These are phyloP conservation scores for Nicotiana knightiana DNA, from an alignment of 257 asterid species.

Conservation along the genomic window DNA sequence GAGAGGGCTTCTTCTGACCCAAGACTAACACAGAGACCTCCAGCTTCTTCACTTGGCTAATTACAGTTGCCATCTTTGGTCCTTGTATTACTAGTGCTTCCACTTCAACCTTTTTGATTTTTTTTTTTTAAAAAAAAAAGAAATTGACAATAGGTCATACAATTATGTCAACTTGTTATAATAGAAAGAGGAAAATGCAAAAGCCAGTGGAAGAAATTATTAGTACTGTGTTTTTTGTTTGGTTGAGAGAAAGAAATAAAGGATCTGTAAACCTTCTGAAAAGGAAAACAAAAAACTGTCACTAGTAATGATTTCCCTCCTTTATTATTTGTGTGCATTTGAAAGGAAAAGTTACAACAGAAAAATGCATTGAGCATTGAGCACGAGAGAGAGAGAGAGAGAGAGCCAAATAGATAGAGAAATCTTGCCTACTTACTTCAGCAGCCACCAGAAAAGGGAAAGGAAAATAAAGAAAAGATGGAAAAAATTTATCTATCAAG, in stretches of 20 bases:
- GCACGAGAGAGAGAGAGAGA: not conserved
- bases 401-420: not conserved
- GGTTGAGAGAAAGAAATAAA: not conserved
- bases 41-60: slow-evolving; percentile 88
- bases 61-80: slow-evolving; percentile 65
- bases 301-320: slow-evolving; percentile 17
- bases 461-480: no score
- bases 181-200: not conserved
- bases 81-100: slow-evolving; percentile 88
- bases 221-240: not conserved
- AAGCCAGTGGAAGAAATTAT: not conserved
- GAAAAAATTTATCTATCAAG: not conserved
- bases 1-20: slow-evolving; percentile 65
- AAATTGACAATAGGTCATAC: not conserved
- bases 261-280: slow-evolving; percentile 17
- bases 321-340: slow-evolving; percentile 6
- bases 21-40: slow-evolving; percentile 82
- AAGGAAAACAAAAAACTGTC: slow-evolving; percentile 13
- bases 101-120: slow-evolving; percentile 57
- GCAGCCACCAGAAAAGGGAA: not conserved
- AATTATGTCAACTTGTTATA: not conserved
- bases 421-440: not conserved
- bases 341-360: slow-evolving; percentile 6
- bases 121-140: no score
- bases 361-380: not conserved